phyloP scores from a whole-genome alignment of 2,329 filamentous ascomycete species.

The Apiospora arundinis region DNA sequence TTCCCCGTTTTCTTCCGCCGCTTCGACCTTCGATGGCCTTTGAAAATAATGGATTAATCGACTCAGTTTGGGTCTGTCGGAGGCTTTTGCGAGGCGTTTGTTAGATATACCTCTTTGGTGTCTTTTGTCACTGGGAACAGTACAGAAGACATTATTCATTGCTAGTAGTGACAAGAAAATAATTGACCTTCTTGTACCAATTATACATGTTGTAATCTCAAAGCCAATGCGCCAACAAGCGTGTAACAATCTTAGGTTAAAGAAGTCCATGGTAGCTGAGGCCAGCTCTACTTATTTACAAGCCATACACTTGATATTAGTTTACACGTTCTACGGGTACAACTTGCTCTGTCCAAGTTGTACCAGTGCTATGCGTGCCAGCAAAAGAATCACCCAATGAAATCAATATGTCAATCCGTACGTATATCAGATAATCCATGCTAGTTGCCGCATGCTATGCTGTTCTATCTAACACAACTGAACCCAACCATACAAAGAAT shows the following conservation, averaged over 20 bases:
- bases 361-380: too few relatives aligned
- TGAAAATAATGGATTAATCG: constrained; percentile 35
- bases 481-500: background rate
- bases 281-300: background rate
- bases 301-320: background rate
- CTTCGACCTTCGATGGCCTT: constrained; percentile 35
- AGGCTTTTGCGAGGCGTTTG: constrained; percentile 34
- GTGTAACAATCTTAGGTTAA: background rate
- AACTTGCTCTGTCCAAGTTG: too few relatives aligned
- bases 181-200: constrained; percentile 42
- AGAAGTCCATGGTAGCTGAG: background rate
- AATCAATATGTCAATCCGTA: too few relatives aligned
- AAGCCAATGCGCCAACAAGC: background rate
- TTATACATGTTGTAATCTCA: background rate
- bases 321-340: background rate
- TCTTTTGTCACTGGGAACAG: constrained; percentile 35
- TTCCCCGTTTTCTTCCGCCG: constrained; percentile 30
- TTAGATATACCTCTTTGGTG: constrained; percentile 43
- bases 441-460: background rate
- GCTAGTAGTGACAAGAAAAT: constrained; percentile 41
- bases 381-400: too few relatives aligned
- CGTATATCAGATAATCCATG: background rate
- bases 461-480: background rate
- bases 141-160: constrained; percentile 36
- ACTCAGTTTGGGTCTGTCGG: constrained; percentile 31